Evolutionary conservation across 805 yeast species (phyloP).

Genomic region (Saccharomycopsis olivae): DNA sequence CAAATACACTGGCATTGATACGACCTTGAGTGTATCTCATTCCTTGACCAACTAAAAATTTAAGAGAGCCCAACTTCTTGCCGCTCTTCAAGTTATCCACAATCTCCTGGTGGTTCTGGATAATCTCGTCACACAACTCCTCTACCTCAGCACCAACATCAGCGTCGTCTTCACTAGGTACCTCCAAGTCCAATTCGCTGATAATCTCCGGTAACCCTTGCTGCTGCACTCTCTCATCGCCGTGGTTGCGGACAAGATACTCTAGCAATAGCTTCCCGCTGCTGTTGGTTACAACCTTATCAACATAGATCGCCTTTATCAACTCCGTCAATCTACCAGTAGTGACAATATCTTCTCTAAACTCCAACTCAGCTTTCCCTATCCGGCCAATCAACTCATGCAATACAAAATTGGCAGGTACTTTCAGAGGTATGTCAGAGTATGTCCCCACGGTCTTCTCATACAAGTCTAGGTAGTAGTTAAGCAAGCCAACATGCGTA

Average conservation of each 20-base stretch:
- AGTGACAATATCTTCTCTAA: constrained; percentile 29
- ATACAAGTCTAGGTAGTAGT: constrained; percentile 42
- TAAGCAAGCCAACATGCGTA: constrained; percentile 28
- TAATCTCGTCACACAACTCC: constrained; percentile 35
- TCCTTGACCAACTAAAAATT: constrained; percentile 72
- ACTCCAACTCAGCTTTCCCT: constrained; percentile 28
- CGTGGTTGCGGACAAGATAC: constrained; percentile 45
- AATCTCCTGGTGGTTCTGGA: constrained; percentile 38
- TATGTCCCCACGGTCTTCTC: constrained; percentile 19
- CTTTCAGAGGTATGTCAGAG: constrained; percentile 24
- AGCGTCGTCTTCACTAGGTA: constrained; percentile 25
- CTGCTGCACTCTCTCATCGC: constrained; percentile 23
- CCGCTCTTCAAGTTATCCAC: constrained; percentile 48
- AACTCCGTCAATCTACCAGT: constrained; percentile 43
- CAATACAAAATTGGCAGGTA: constrained; percentile 68
- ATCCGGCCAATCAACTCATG: constrained; percentile 71
- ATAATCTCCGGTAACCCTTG: constrained; percentile 35
- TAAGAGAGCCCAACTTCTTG: constrained; percentile 52
- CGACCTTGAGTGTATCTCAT: constrained; percentile 72
- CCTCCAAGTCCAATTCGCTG: constrained; percentile 40
- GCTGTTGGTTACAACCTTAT: constrained; percentile 42
- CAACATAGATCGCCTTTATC: constrained; percentile 35
- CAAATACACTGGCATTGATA: constrained; percentile 28
- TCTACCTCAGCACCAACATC: constrained; percentile 25
- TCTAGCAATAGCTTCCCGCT: constrained; percentile 58